These are phyloP conservation scores for Cicer arietinum DNA, from an alignment of 306 rosid species.

Conservation along the genomic window DNA sequence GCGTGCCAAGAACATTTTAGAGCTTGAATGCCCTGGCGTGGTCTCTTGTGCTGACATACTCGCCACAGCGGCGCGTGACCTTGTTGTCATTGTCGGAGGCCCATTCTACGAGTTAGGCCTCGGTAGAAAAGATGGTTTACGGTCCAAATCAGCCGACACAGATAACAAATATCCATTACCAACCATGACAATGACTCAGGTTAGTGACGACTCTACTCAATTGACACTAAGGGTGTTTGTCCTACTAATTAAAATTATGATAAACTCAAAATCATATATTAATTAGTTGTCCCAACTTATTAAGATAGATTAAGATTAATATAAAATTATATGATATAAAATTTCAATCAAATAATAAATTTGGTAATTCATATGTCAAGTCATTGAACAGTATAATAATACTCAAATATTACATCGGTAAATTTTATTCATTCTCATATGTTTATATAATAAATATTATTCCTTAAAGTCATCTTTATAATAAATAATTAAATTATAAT, in stretches of 20 bases:
- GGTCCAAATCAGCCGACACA: constrained; percentile 3
- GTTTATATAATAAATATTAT: too few species aligned
- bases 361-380: too few species aligned
- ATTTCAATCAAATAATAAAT: too few species aligned
- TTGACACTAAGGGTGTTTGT: background rate
- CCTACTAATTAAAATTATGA: too few species aligned
- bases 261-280: too few species aligned
- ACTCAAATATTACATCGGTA: background rate
- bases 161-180: constrained; percentile 39
- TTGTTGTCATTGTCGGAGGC: constrained; percentile 48
- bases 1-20: constrained; percentile 46
- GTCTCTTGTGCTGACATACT: constrained; percentile 62
- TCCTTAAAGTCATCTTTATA: too few species aligned
- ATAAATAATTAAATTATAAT: too few species aligned
- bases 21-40: constrained; percentile 52
- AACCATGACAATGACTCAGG: constrained; percentile 48
- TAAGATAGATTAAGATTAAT: too few species aligned
- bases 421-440: background rate
- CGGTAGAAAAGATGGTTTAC: constrained; percentile 52
- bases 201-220: background rate
- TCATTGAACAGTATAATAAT: too few species aligned
- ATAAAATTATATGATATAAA: too few species aligned
- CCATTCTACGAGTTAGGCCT: constrained; percentile 45
- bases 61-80: constrained; percentile 43
- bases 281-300: too few species aligned